phyloP scores from a whole-genome alignment of 1,139 yeast genomes.

The Taiozyma sp. region DNA sequence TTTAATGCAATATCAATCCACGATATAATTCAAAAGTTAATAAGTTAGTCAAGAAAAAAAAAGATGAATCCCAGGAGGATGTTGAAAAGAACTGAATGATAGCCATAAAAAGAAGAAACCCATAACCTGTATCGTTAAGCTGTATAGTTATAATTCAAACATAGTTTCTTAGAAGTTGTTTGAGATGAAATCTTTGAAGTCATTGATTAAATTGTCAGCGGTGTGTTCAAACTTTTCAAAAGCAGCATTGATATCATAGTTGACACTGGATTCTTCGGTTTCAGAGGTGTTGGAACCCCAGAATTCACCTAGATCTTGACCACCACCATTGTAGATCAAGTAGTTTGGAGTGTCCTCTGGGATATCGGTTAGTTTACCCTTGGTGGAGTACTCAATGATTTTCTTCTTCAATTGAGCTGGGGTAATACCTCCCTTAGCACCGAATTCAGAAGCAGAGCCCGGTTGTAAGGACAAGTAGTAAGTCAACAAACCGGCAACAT shows the following conservation, averaged over 20 bases:
- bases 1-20: not conserved
- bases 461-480: slow-evolving; percentile 93
- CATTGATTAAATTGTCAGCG: not conserved
- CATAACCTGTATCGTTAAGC: not conserved
- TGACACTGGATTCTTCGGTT: not conserved
- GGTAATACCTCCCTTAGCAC: slow-evolving; percentile 57
- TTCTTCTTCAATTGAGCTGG: slow-evolving; percentile 89
- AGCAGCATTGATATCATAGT: not conserved
- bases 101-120: not conserved
- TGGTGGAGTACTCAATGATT: slow-evolving; percentile 74
- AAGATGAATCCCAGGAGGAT: not conserved
- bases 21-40: not conserved
- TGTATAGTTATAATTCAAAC: not conserved
- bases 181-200: not conserved
- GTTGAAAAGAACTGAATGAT: not conserved
- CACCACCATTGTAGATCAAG: slow-evolving; percentile 91
- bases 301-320: slow-evolving; percentile 44
- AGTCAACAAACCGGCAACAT: slow-evolving; percentile 83
- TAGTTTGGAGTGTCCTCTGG: slow-evolving; percentile 84
- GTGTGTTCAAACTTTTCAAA: not conserved
- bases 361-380: slow-evolving; percentile 59
- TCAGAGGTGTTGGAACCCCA: slow-evolving; percentile 17
- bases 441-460: slow-evolving; percentile 67
- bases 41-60: not conserved
- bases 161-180: not conserved